phyloP scores from a whole-genome alignment of 768 basidiomycete genomes.

The Pluteus cervinus region DNA sequence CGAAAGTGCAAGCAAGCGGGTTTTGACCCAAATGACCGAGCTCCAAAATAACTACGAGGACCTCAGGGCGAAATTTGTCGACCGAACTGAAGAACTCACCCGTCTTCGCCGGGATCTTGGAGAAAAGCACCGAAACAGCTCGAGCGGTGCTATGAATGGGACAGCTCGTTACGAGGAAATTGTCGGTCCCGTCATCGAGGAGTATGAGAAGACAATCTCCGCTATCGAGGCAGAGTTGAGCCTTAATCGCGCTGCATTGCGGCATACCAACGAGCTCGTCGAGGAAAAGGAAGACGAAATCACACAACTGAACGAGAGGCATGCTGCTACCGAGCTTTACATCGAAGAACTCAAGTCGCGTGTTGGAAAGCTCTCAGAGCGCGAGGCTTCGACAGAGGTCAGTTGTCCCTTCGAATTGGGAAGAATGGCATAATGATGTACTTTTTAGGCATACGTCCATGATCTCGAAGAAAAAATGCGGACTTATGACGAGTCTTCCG shows the following conservation, averaged over 20 bases:
- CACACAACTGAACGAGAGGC: conserved; percentile 55
- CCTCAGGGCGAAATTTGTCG: conserved; percentile 76
- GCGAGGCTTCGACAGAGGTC: conserved; percentile 91
- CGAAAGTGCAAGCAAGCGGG: conserved; percentile 68
- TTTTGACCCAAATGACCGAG: conserved; percentile 75
- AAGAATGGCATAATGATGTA: conserved; percentile 10
- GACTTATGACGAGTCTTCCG: conserved; percentile 71
- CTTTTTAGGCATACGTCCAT: conserved; percentile 75
- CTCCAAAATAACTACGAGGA: conserved; percentile 84
- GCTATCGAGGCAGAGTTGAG: conserved; percentile 92
- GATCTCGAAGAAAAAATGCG: conserved; percentile 93
- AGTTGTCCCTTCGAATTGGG: conserved; percentile 13
- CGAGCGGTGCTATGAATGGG: conserved; percentile 56
- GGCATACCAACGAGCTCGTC: conserved; percentile 88
- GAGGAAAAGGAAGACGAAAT: conserved; percentile 89
- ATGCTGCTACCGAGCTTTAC: conserved; percentile 77
- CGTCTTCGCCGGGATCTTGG: conserved; percentile 74
- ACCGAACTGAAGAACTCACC: conserved; percentile 85
- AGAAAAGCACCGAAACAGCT: conserved; percentile 57
- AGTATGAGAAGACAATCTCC: conserved; percentile 96
- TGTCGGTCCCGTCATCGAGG: conserved; percentile 96
- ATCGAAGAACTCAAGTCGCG: conserved; percentile 80
- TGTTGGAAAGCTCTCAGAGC: conserved; percentile 76
- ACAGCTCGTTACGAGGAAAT: conserved; percentile 85
- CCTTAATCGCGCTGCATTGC: conserved; percentile 78